Percentiles rank a stretch among this genome's conserved stretches.
Evolutionary conservation across 441 rosid species (phyloP).

Genomic region (Arabidopsis hybrid): DNA sequence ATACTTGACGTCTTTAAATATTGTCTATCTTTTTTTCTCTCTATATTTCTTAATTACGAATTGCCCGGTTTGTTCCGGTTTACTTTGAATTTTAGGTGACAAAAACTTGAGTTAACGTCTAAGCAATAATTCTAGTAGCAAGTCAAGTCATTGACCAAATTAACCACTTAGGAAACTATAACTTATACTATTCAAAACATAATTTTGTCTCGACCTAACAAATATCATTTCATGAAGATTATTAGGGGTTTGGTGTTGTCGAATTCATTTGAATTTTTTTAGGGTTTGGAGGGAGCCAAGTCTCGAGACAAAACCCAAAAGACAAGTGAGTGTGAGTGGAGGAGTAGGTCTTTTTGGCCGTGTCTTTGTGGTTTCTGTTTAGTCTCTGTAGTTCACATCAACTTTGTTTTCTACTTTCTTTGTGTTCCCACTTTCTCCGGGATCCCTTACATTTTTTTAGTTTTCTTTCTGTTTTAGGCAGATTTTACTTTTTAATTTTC

Average conservation of each 20-base stretch:
- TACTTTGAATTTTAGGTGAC: constrained; percentile 24
- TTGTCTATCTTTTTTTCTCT: neutral
- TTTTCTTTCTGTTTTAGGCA: constrained; percentile 16
- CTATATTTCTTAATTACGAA: neutral
- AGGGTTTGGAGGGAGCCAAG: constrained; percentile 39
- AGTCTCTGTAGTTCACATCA: constrained; percentile 40
- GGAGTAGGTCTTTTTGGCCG: constrained; percentile 44
- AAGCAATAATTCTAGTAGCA: constrained; percentile 36
- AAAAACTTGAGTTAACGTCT: constrained; percentile 8
- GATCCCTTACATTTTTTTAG: neutral
- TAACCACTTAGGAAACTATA: neutral
- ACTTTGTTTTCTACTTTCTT: constrained; percentile 38
- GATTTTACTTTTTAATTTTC: neutral
- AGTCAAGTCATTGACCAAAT: constrained; percentile 34
- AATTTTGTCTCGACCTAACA: constrained; percentile 9
- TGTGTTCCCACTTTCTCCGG: constrained; percentile 45
- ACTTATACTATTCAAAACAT: constrained; percentile 19
- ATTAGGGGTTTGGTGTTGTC: constrained; percentile 23
- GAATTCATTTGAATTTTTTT: constrained; percentile 13
- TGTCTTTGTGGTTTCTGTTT: constrained; percentile 41
- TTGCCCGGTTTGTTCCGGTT: constrained; percentile 34
- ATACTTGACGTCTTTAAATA: constrained; percentile 40
- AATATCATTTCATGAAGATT: constrained; percentile 3
- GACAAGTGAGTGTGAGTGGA: constrained; percentile 46
- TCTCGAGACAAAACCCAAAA: constrained; percentile 34